Evolutionary conservation across 768 basidiomycete genomes (phyloP).

Genomic region (Thelephora ganbajun): DNA sequence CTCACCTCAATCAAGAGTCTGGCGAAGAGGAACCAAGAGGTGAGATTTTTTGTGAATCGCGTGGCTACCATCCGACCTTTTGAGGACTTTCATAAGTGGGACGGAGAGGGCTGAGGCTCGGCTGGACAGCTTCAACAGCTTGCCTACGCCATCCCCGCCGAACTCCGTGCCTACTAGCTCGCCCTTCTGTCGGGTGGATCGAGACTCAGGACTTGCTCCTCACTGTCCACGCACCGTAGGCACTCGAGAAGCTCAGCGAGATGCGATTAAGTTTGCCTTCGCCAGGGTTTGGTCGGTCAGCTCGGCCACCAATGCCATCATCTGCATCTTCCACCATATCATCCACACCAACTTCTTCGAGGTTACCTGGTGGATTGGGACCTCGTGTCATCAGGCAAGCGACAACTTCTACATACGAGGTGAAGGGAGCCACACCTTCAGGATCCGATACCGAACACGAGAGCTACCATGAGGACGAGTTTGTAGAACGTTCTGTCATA

Average conservation of each 20-base stretch:
- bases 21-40: no score
- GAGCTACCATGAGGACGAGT: constrained; percentile 23
- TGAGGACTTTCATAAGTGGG: no score
- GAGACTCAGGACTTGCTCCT: no score
- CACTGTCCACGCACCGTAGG: no score
- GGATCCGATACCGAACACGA: constrained; percentile 81
- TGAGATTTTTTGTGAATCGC: constrained; percentile 68
- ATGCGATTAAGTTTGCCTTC: constrained; percentile 45
- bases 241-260: constrained; percentile 53
- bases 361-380: constrained; percentile 18
- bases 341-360: constrained; percentile 21
- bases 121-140: no score
- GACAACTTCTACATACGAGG: constrained; percentile 7
- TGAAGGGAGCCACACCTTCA: constrained; percentile 25
- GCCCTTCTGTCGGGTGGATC: no score
- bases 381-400: constrained; percentile 14
- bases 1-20: no score
- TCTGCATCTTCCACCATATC: constrained; percentile 17
- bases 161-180: no score
- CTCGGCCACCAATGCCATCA: constrained; percentile 23
- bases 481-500: constrained; percentile 24
- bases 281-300: constrained; percentile 17
- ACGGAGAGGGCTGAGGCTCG: no score
- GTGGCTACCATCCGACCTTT: no score
- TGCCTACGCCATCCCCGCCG: no score